Evolutionary conservation across 1,284 basidiomycete genomes (phyloP).

Genomic region (Austroboletus rostrupii): DNA sequence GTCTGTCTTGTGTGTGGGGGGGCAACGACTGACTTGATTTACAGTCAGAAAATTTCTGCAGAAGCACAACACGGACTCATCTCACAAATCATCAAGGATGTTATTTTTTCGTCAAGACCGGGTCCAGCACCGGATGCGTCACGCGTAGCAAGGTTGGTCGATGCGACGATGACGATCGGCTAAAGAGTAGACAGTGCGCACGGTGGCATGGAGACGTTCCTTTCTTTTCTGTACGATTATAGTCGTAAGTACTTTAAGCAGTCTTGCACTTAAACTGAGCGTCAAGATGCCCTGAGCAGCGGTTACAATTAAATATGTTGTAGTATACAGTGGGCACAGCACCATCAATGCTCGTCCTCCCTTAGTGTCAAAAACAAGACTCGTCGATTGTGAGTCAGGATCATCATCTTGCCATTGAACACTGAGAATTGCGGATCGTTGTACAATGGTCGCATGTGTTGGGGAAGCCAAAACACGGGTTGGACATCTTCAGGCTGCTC

Average conservation of each 20-base stretch:
- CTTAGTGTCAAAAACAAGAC: conserved; percentile 6
- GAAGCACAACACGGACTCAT: conserved; percentile 92
- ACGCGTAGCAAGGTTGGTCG: conserved; percentile 33
- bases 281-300: no score
- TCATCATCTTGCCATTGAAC: conserved; percentile 9
- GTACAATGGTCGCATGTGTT: conserved; percentile 8
- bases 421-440: not conserved
- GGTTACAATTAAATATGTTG: no score
- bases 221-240: no score
- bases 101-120: conserved; percentile 71
- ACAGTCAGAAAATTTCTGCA: conserved; percentile 77
- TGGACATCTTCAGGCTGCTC: not conserved
- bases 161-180: conserved; percentile 38
- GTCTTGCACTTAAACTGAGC: no score
- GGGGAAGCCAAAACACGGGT: conserved; percentile 14
- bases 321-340: not conserved
- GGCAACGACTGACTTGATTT: not conserved
- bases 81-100: conserved; percentile 84
- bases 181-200: not conserved
- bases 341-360: not conserved
- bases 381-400: conserved; percentile 5
- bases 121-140: conserved; percentile 26
- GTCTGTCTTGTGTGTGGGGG: conserved; percentile 15
- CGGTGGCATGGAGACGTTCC: not conserved
- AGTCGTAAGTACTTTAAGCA: no score